Percentiles rank a stretch among this genome's conserved stretches.
phyloP scores from a whole-genome alignment of 2,329 filamentous ascomycete genomes.

The Venturiaceae sp. region DNA sequence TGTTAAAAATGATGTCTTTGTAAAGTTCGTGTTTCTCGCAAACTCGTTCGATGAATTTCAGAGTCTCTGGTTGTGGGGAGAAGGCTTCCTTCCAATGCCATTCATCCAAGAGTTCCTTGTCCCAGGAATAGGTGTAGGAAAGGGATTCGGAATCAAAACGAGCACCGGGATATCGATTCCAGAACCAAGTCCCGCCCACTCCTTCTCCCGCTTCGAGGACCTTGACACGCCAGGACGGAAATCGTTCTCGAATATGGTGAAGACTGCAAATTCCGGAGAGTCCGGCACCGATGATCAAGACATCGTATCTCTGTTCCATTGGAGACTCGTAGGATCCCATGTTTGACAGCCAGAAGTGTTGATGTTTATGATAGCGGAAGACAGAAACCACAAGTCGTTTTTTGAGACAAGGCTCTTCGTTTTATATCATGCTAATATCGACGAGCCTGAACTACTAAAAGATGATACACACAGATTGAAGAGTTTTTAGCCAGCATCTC shows the following conservation, averaged over 20 bases:
- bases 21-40: constrained; percentile 30
- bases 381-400: too few relatives aligned
- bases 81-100: constrained; percentile 25
- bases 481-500: too few relatives aligned
- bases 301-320: too few relatives aligned
- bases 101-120: constrained; percentile 26
- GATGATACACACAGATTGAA: too few relatives aligned
- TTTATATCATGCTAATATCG: too few relatives aligned
- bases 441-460: too few relatives aligned
- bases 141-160: constrained; percentile 33
- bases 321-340: too few relatives aligned
- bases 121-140: constrained; percentile 30
- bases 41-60: constrained; percentile 35
- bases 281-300: not conserved
- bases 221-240: not conserved
- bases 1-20: not conserved
- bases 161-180: constrained; percentile 33
- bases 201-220: not conserved
- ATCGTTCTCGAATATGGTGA: not conserved
- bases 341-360: too few relatives aligned
- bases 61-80: constrained; percentile 29
- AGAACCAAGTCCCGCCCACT: constrained; percentile 15
- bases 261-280: not conserved
- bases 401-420: too few relatives aligned
- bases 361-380: too few relatives aligned